Base-by-base conservation (phyloP, 495 filamentous ascomycete genomes). In the Podospora sp. region DNA sequence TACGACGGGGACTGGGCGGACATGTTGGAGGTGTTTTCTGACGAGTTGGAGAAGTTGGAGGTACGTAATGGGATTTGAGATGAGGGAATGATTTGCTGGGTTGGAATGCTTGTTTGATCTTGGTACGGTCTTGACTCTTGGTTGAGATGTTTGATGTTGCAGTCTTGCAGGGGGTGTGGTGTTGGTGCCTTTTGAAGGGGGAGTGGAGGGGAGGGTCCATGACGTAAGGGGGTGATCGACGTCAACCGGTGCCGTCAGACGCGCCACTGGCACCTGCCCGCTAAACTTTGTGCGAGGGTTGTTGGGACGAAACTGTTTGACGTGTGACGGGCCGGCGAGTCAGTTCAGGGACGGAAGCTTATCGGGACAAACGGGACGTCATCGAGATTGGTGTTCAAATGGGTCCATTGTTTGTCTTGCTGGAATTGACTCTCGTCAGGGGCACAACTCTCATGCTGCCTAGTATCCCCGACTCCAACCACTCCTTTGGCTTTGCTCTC, bases 1-100 rank as follows among this genome's bases (percentile, higher is more conserved):
- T 67, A 74, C 20, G 74, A 71, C 22, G 81, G 76, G 60, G 79
- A 69, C 75, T 81, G 69, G 1, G 66, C 60, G 16, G 69, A 65
- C 64, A 72, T 72, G 14, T 61, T 27, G 21, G 12, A 2, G 36
- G 29, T 26, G 1, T 68, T 20, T n/a, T 16, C 56, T 51, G 2
- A n/a, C 7, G n/a, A 6, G 22, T 65, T 6, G 20, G 26, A 16
- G 51, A 53, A 27, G 62, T 29, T 36, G 20, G 56, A 25, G 29
- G 22, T 65, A 20, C 29, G 27, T n/a, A 57, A 16, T 18, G 3
- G 24, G 27, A 24, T 33, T n/a, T n/a, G 52, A 53, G 16, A 16
- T 55, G 20, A 26, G 9, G 52, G 52, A 55, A 12, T 9, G 21
- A n/a, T 18, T 55, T 27, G 21, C 14, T 16, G 35, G 60, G 20